These are phyloP conservation scores for Candida sp. DNA, from an alignment of 1,139 yeast genomes.

Conservation along the genomic window DNA sequence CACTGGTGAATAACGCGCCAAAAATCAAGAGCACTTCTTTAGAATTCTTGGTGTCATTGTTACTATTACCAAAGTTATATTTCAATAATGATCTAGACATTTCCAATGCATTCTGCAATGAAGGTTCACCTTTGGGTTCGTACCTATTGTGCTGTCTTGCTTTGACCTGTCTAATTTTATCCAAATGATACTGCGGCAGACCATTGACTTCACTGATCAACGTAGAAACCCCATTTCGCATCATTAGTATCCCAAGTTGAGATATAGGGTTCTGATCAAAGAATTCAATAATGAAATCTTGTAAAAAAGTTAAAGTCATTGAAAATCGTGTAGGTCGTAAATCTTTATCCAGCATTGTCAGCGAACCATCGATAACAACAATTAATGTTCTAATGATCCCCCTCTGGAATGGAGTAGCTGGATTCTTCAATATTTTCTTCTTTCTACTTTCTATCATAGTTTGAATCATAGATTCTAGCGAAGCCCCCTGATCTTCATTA, in stretches of 20 bases:
- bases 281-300: constrained; percentile 82
- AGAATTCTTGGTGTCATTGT: constrained; percentile 56
- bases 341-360: constrained; percentile 91
- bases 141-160: constrained; percentile 53
- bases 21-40: constrained; percentile 81
- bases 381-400: constrained; percentile 91
- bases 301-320: constrained; percentile 65
- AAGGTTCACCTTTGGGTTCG: constrained; percentile 93
- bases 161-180: constrained; percentile 59
- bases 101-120: constrained; percentile 89
- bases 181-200: constrained; percentile 87
- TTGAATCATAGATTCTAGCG: constrained; percentile 80
- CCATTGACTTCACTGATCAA: constrained; percentile 87
- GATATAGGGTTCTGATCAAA: constrained; percentile 98
- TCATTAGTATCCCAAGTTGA: constrained; percentile 82
- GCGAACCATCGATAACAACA: constrained; percentile 77
- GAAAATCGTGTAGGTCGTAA: constrained; percentile 83
- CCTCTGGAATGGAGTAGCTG: constrained; percentile 82
- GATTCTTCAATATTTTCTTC: constrained; percentile 69
- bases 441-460: constrained; percentile 79
- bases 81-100: constrained; percentile 80
- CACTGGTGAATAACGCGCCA: constrained; percentile 89
- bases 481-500: constrained; percentile 68
- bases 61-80: constrained; percentile 54
- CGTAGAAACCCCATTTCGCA: constrained; percentile 88